A percentile compares a stretch with the other conserved stretches of the same genome.
Conservation (phyloP, 345 rosid genomes). For the Raphanus sativus region DNA sequence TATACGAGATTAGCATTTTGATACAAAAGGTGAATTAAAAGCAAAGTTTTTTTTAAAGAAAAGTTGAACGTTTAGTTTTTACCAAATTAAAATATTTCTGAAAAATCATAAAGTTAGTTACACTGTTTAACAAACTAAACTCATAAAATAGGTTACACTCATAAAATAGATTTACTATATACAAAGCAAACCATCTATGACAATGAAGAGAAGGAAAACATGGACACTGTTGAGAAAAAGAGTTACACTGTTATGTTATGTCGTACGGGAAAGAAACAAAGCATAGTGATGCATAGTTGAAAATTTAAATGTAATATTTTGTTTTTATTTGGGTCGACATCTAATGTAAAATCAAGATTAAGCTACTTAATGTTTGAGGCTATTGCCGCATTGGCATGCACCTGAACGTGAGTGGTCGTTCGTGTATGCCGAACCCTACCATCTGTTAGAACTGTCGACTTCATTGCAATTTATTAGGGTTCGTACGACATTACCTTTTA, state of each 20-base stretch:
- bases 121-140: no score
- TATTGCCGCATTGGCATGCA: slow-evolving; percentile 28
- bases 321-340: slow-evolving; percentile 4
- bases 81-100: slow-evolving; percentile 1
- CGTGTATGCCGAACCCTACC: slow-evolving; percentile 39
- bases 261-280: slow-evolving; percentile 20
- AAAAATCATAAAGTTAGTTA: neutral
- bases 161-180: neutral
- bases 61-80: neutral
- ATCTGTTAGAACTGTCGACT: slow-evolving; percentile 30
- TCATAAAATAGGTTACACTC: neutral
- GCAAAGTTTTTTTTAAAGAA: no score
- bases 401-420: slow-evolving; percentile 33
- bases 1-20: neutral
- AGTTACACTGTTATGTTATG: slow-evolving; percentile 19
- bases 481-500: slow-evolving; percentile 18
- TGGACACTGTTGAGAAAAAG: slow-evolving; percentile 17
- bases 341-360: slow-evolving; percentile 4
- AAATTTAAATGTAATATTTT: neutral
- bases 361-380: slow-evolving; percentile 11
- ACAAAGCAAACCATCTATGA: neutral
- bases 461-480: slow-evolving; percentile 24
- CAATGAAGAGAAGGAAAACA: slow-evolving; percentile 4
- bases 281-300: slow-evolving; percentile 10
- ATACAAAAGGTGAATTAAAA: neutral